These are phyloP conservation scores for Pseudogymnoascus sp. DNA, from an alignment of 2,329 filamentous ascomycete species.

Conservation along the genomic window DNA sequence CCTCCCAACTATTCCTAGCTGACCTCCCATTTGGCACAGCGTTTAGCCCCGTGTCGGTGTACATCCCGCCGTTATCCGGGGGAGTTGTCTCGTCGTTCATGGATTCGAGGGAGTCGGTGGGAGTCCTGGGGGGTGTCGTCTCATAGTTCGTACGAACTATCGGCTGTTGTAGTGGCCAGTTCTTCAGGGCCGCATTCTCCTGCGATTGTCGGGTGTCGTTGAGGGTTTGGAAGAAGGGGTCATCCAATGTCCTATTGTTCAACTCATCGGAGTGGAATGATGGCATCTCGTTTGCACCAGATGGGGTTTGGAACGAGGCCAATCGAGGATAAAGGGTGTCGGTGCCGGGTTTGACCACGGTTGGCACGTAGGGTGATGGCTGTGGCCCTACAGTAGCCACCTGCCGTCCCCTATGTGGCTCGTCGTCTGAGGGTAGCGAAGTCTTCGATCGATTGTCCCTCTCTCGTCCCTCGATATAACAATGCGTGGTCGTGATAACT, in stretches of 20 bases:
- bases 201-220: conserved; percentile 27
- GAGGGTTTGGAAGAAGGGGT: conserved; percentile 28
- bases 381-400: conserved; percentile 6
- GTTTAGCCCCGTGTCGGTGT: conserved; percentile 44
- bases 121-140: conserved; percentile 27
- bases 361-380: conserved; percentile 3
- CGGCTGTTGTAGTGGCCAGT: conserved; percentile 24
- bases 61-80: conserved; percentile 23
- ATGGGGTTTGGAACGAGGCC: not conserved
- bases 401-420: conserved; percentile 5
- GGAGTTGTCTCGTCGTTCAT: conserved; percentile 19
- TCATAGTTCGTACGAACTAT: conserved; percentile 19
- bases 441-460: conserved; percentile 5
- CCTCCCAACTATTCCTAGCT: conserved; percentile 33
- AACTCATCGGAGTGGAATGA: conserved; percentile 38
- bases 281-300: conserved; percentile 39
- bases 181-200: conserved; percentile 20
- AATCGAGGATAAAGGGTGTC: not conserved
- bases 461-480: conserved; percentile 4
- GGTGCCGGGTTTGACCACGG: not conserved
- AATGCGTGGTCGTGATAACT: conserved; percentile 4
- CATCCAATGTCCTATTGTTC: conserved; percentile 22
- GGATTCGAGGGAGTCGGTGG: conserved; percentile 26
- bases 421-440: not conserved
- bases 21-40: conserved; percentile 49